These are phyloP conservation scores for Sideroxylon spinosum DNA, from an alignment of 179 eudicot species.

Conservation along the genomic window DNA sequence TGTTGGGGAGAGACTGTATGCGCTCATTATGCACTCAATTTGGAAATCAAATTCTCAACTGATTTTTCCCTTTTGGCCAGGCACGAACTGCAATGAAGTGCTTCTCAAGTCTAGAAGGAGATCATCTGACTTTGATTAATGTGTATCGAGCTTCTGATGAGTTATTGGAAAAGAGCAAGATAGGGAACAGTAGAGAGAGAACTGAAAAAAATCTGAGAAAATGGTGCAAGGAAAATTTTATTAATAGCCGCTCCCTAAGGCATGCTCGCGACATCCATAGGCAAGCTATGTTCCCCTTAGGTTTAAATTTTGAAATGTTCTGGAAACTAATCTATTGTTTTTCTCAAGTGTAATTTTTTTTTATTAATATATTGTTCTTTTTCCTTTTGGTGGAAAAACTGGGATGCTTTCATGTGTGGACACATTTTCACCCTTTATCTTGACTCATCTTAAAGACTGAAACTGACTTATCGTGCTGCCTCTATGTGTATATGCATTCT, in stretches of 20 bases:
- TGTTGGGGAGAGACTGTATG: not conserved
- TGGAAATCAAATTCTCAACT: not conserved
- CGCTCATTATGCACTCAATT: not conserved
- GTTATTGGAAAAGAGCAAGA: slow-evolving; percentile 58
- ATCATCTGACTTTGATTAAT: slow-evolving; percentile 77
- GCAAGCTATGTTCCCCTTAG: slow-evolving; percentile 30
- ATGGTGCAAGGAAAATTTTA: slow-evolving; percentile 91
- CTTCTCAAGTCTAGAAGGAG: slow-evolving; percentile 80
- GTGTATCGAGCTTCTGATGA: slow-evolving; percentile 71
- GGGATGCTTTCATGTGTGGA: not conserved
- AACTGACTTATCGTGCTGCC: too few relatives aligned
- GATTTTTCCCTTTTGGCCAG: slow-evolving; percentile 32
- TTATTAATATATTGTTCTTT: not conserved
- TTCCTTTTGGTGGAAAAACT: not conserved
- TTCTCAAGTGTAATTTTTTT: not conserved
- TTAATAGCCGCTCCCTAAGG: slow-evolving; percentile 73
- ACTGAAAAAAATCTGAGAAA: slow-evolving; percentile 61
- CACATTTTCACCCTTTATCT: not conserved
- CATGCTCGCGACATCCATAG: slow-evolving; percentile 93
- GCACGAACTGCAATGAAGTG: slow-evolving; percentile 59
- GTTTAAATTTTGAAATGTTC: not conserved
- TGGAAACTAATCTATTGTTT: not conserved
- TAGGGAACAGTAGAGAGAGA: slow-evolving; percentile 47
- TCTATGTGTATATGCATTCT: not conserved
- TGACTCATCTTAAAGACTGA: not conserved